Conservation (phyloP, 2,329 filamentous ascomycete genomes). For the Plenodomus tracheiphilus region DNA sequence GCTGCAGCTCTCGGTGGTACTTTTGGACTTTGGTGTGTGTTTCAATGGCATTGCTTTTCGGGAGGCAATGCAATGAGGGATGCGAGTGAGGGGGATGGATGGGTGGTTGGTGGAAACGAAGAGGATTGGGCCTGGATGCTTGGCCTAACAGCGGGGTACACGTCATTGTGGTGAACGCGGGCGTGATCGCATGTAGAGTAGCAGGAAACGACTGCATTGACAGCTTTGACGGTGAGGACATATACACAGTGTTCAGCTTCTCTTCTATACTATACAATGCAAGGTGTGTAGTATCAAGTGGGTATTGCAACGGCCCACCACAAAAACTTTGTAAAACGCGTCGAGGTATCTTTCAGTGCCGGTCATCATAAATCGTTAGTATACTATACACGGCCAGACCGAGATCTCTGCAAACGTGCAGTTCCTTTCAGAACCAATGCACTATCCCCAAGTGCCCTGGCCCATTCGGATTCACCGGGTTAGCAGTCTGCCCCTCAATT, state of each 20-base stretch:
- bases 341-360: neutral
- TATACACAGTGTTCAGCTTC: too few species aligned
- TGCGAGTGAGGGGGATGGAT: neutral
- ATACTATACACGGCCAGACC: neutral
- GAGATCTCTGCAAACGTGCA: neutral
- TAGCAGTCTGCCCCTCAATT: conserved; percentile 39
- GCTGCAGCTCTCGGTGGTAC: neutral
- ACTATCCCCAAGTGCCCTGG: conserved; percentile 26
- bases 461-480: conserved; percentile 11
- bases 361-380: neutral
- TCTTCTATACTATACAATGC: neutral
- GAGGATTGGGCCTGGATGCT: neutral
- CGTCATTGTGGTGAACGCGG: neutral
- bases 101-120: neutral
- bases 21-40: too few species aligned
- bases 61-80: neutral
- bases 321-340: neutral
- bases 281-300: neutral
- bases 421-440: conserved; percentile 26
- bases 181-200: neutral
- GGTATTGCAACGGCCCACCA: neutral
- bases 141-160: neutral
- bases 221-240: too few species aligned
- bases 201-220: too few species aligned
- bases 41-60: neutral